phyloP scores from a whole-genome alignment of 2,329 filamentous ascomycete genomes.

The Aspergillus oerlinghausenensis region DNA sequence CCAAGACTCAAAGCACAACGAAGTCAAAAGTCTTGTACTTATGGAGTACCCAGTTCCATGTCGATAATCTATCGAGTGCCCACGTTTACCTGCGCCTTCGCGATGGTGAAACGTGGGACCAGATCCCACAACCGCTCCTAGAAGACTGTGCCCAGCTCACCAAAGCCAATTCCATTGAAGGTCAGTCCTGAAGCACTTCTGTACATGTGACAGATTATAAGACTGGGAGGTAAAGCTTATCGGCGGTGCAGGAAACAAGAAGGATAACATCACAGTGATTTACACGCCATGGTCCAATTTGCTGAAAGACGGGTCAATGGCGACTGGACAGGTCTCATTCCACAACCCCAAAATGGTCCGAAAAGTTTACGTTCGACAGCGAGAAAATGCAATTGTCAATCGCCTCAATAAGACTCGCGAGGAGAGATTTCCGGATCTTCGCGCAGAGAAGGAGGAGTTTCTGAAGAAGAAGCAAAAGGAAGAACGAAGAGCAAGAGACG shows the following conservation, averaged over 20 bases:
- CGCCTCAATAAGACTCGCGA: constrained; percentile 95
- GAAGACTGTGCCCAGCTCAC: constrained; percentile 93
- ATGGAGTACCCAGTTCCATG: constrained; percentile 68
- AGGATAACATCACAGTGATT: constrained; percentile 93
- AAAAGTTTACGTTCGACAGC: constrained; percentile 69
- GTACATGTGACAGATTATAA: background rate
- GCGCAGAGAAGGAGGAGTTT: constrained; percentile 74
- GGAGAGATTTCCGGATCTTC: constrained; percentile 80
- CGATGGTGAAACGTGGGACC: constrained; percentile 77
- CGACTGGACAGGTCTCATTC: constrained; percentile 89
- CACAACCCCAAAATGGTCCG: constrained; percentile 81
- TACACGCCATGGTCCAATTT: constrained; percentile 98
- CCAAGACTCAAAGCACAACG: background rate
- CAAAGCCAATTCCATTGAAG: constrained; percentile 98
- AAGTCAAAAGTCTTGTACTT: background rate
- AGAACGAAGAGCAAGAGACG: constrained; percentile 49
- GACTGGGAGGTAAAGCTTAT: constrained; percentile 11
- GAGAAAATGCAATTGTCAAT: constrained; percentile 90
- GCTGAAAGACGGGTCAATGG: constrained; percentile 94
- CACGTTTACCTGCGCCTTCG: constrained; percentile 89
- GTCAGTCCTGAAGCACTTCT: constrained; percentile 38
- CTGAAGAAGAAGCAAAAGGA: constrained; percentile 65
- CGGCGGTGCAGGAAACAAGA: constrained; percentile 74
- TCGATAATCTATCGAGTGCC: constrained; percentile 92
- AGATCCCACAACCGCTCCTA: constrained; percentile 68